Conservation (phyloP, 169 alveolate genomes). For the Eimeria sp. region DNA sequence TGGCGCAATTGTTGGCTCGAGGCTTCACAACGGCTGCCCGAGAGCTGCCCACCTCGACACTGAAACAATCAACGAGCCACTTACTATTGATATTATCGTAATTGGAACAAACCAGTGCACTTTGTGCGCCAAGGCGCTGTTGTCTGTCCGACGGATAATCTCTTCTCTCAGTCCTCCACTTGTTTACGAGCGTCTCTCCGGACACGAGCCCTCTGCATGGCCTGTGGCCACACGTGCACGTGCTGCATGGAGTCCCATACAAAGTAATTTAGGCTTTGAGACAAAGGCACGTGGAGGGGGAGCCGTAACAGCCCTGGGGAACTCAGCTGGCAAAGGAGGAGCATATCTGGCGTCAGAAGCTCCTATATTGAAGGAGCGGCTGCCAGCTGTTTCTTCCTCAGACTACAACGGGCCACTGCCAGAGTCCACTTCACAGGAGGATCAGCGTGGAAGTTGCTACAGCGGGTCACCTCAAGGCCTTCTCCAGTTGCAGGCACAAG, state of each 20-base stretch:
- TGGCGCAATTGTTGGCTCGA: slow-evolving; percentile 22
- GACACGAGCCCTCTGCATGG: background rate
- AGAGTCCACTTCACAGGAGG: background rate
- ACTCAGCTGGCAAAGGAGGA: background rate
- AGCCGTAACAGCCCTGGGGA: background rate
- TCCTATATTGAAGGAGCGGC: background rate
- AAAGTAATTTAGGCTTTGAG: background rate
- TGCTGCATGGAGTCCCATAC: background rate
- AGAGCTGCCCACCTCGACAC: background rate
- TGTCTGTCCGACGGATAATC: slow-evolving; percentile 45
- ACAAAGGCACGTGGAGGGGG: background rate
- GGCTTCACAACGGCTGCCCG: background rate
- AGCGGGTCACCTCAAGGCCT: background rate
- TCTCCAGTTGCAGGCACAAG: slow-evolving; percentile 19
- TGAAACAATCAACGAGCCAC: background rate
- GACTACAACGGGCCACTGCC: background rate
- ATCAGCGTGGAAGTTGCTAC: background rate
- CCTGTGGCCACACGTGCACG: background rate
- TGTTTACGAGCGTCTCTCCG: background rate
- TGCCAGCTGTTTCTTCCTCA: background rate
- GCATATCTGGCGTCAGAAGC: background rate
- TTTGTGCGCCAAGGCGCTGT: slow-evolving; percentile 66
- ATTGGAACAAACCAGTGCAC: slow-evolving; percentile 42
- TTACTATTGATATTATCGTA: background rate
- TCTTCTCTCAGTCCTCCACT: slow-evolving; percentile 25